Evolutionary conservation across 306 rosid genomes (phyloP).

Genomic region (Delonix regia): DNA sequence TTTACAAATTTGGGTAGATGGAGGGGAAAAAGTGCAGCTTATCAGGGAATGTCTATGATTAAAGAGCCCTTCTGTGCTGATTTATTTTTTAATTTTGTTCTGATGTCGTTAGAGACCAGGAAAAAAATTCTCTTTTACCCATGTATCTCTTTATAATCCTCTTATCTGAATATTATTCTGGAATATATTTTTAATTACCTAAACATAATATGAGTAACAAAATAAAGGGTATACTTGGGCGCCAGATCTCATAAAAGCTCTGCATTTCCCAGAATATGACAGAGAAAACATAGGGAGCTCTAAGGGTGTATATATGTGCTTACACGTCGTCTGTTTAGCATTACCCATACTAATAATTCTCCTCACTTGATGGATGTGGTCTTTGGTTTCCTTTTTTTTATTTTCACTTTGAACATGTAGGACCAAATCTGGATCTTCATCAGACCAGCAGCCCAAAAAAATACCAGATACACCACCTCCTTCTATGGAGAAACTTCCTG

Average conservation of each 20-base stretch:
- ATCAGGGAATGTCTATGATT: background rate
- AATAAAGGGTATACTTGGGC: background rate
- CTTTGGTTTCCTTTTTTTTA: background rate
- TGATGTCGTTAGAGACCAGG: background rate
- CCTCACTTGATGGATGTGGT: conserved; percentile 27
- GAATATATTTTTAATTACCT: background rate
- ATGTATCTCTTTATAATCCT: conserved; percentile 7
- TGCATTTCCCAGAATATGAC: background rate
- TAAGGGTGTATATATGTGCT: background rate
- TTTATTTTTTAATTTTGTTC: background rate
- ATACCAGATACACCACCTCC: conserved; percentile 37
- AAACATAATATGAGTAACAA: background rate
- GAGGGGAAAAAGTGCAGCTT: background rate
- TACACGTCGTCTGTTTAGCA: conserved; percentile 8
- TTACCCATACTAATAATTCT: conserved; percentile 17
- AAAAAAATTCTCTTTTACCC: background rate
- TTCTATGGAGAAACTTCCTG: conserved; percentile 74
- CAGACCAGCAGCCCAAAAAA: conserved; percentile 45
- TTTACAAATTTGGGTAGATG: background rate
- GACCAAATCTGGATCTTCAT: conserved; percentile 44
- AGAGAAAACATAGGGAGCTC: background rate
- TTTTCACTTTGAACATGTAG: conserved; percentile 38
- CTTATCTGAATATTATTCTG: conserved; percentile 4
- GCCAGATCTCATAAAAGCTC: background rate
- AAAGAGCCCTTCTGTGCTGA: background rate